Conservation (phyloP, 306 rosid genomes). For the Ormosia emarginata region DNA sequence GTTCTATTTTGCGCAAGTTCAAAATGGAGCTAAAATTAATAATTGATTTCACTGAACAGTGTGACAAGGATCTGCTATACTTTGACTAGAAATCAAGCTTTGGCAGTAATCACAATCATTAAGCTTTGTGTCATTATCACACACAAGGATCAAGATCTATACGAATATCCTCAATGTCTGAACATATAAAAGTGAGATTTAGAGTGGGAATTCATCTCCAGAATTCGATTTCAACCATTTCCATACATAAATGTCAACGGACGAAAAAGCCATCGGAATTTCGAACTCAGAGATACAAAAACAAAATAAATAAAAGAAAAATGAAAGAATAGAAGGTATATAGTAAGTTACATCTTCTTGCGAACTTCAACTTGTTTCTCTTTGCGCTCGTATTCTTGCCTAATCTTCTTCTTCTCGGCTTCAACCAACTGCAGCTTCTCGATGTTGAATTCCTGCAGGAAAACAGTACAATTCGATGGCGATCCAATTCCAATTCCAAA, state of each 20-base stretch:
- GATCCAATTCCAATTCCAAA: background rate
- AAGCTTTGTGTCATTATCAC: background rate
- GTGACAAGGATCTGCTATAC: background rate
- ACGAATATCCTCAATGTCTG: background rate
- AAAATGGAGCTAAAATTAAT: background rate
- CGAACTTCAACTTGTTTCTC: slow-evolving; percentile 93
- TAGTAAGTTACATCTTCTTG: slow-evolving; percentile 68
- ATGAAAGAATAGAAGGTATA: background rate
- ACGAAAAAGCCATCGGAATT: background rate
- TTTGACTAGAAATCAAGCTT: slow-evolving; percentile 8
- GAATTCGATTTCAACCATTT: background rate
- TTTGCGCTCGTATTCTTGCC: slow-evolving; percentile 91
- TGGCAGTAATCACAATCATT: background rate
- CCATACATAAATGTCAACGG: background rate
- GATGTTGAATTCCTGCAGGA: slow-evolving; percentile 78
- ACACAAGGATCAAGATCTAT: slow-evolving; percentile 6
- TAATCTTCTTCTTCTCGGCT: slow-evolving; percentile 96
- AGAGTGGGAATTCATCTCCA: background rate
- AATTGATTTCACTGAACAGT: background rate
- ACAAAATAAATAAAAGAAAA: background rate
- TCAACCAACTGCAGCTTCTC: slow-evolving; percentile 94
- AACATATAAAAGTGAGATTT: background rate
- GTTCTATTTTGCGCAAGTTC: background rate
- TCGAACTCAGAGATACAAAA: background rate
- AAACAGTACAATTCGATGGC: background rate